Evolutionary conservation across 371 early-diverging fungal species (phyloP), one percentile per base, ranked within the genome.

Genomic region (Rhizopus microsporus): DNA sequence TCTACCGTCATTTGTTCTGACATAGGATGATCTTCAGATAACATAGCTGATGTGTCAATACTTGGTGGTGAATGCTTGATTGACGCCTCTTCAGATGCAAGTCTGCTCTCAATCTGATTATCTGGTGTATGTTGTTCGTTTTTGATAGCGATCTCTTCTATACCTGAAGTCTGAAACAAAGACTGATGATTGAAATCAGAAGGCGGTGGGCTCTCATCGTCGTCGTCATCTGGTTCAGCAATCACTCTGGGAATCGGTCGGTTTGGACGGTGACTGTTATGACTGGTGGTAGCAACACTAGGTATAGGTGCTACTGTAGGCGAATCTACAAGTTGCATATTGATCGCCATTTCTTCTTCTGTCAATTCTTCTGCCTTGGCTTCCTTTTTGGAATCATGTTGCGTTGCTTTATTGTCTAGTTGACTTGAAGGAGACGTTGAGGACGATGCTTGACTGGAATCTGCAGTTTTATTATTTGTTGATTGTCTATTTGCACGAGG

Each of bases 381-480:
- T 4, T n/a, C 12, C n/a, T 5, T 29, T 38, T 30, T 4, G 1
- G 5, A 33, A 13, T 55, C 10, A 29, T 23, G 12, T 46, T 33
- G 0, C 6, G 4, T 29, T 33, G 9, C 13, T n/a, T n/a, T 12
- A 12, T 34, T 4, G 12, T 10, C 30, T 47, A 35, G 3, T 17
- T 29, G 39, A 23, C 37, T 23, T 30, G 48, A 35, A 9, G 56
- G n/a, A 9, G 34, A 31, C 9, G 54, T 5, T 13, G 17, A n/a
- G 33, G 69, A 57, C 15, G 65, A 57, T 12, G 67, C 47, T 40
- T 51, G 23, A 23, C 65, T 29, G 70, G 55, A 32, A 49, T 29
- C 51, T 69, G 23, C 23, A 23, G 23, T 23, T 23, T 23, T 23
- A 23, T 23, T 23, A 23, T 23, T 23, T 23, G 23, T 23, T 23